These are phyloP conservation scores for Amanita polypyramis DNA, from an alignment of 768 basidiomycete species.

Conservation along the genomic window DNA sequence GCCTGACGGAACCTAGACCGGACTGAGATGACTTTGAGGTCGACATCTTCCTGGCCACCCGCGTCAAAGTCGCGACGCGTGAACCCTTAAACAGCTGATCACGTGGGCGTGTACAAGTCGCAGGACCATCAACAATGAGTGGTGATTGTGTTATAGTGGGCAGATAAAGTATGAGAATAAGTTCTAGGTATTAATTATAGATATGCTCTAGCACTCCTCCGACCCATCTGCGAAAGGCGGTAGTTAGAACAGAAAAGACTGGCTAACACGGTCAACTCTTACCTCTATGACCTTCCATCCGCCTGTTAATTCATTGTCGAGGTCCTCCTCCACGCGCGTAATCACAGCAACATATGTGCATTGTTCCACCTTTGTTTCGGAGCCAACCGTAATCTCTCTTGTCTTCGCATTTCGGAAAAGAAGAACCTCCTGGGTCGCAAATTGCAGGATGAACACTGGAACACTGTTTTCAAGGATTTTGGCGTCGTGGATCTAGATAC, in stretches of 20 bases:
- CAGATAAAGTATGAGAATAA: conserved; percentile 12
- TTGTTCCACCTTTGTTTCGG: conserved; percentile 86
- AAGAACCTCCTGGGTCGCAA: conserved; percentile 89
- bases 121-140: conserved; percentile 13
- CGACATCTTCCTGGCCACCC: neutral
- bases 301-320: conserved; percentile 87
- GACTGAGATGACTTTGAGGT: conserved; percentile 28
- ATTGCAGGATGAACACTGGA: conserved; percentile 86
- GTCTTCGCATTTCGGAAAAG: conserved; percentile 87
- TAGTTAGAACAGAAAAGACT: conserved; percentile 3
- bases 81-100: conserved; percentile 1
- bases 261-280: conserved; percentile 15
- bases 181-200: conserved; percentile 19
- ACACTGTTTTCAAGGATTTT: conserved; percentile 86
- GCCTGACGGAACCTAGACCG: conserved; percentile 47
- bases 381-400: conserved; percentile 77
- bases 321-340: conserved; percentile 79
- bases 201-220: conserved; percentile 35
- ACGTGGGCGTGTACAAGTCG: conserved; percentile 13
- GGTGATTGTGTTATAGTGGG: conserved; percentile 16
- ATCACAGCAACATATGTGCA: conserved; percentile 89
- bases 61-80: conserved; percentile 5
- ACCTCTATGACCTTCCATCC: conserved; percentile 99
- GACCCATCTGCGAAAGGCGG: conserved; percentile 24
- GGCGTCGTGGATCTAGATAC: conserved; percentile 59